These are phyloP conservation scores for Pisolithus tinctorius DNA, from an alignment of 768 basidiomycete species.

Conservation along the genomic window DNA sequence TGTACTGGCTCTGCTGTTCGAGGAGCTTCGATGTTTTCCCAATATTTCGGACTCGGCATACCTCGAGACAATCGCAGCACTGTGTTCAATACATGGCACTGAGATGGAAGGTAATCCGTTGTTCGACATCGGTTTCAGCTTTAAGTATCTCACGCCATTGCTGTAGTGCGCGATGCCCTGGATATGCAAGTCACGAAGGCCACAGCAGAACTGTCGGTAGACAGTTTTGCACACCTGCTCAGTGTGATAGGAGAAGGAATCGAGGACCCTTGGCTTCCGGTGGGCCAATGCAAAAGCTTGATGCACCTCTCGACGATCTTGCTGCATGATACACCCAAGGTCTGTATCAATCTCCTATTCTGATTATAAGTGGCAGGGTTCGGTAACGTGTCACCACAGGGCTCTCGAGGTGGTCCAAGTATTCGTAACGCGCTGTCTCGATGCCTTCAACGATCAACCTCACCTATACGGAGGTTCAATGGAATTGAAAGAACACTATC, in stretches of 20 bases:
- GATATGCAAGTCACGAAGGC: conserved; percentile 35
- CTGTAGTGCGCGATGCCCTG: conserved; percentile 27
- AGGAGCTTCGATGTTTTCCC: conserved; percentile 40
- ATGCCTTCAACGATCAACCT: conserved; percentile 37
- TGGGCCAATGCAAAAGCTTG: conserved; percentile 30
- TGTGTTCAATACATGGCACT: conserved; percentile 33
- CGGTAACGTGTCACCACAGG: conserved; percentile 32
- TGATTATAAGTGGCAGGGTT: background rate
- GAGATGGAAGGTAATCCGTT: conserved; percentile 2
- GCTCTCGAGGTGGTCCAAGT: conserved; percentile 50
- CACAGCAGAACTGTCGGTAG: conserved; percentile 33
- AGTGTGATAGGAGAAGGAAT: conserved; percentile 38
- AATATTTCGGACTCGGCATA: conserved; percentile 29
- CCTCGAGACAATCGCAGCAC: conserved; percentile 40
- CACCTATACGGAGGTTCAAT: conserved; percentile 33
- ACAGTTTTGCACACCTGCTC: conserved; percentile 41
- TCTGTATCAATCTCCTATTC: conserved; percentile 19
- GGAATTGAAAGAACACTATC: conserved; percentile 34
- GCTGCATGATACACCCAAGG: conserved; percentile 60
- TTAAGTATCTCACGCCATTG: background rate
- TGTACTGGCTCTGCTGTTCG: conserved; percentile 45
- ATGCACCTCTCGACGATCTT: conserved; percentile 45
- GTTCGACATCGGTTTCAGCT: background rate
- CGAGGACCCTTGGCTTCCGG: conserved; percentile 18
- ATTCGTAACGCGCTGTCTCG: conserved; percentile 45